Evolutionary conservation across 192 early-diverging fungal species (phyloP).

Genomic region (Geranomyces variabilis): DNA sequence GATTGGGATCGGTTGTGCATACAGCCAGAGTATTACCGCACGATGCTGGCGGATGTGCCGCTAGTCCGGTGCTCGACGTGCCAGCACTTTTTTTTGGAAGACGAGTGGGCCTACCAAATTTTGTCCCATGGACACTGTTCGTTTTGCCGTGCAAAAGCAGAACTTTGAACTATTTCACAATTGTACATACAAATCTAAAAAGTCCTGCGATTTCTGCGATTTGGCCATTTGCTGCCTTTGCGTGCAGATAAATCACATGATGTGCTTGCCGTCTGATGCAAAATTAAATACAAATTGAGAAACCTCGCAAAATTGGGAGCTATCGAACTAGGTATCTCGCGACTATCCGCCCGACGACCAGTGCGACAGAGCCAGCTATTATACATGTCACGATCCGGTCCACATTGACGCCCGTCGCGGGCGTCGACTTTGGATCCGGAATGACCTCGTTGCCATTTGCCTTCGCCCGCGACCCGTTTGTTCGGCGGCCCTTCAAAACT

Average conservation of each 20-base stretch:
- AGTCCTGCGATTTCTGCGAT: too few relatives aligned
- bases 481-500: not conserved
- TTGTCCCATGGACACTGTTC: constrained; percentile 50
- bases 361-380: constrained; percentile 10
- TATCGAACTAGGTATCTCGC: constrained; percentile 3
- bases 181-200: too few relatives aligned
- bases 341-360: not conserved
- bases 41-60: constrained; percentile 36
- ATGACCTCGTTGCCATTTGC: not conserved
- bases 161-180: not conserved
- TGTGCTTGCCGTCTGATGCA: too few relatives aligned
- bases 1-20: constrained; percentile 46
- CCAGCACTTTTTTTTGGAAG: constrained; percentile 56
- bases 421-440: not conserved
- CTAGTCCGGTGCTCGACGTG: constrained; percentile 50
- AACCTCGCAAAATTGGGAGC: too few relatives aligned
- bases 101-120: constrained; percentile 59
- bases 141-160: constrained; percentile 46
- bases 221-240: too few relatives aligned
- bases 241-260: too few relatives aligned
- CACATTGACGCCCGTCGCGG: not conserved
- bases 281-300: too few relatives aligned
- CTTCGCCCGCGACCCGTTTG: constrained; percentile 4
- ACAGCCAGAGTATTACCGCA: constrained; percentile 44
- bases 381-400: constrained; percentile 3